phyloP scores from a whole-genome alignment of 2,329 filamentous ascomycete genomes.

The Zymoseptoria passerinii region DNA sequence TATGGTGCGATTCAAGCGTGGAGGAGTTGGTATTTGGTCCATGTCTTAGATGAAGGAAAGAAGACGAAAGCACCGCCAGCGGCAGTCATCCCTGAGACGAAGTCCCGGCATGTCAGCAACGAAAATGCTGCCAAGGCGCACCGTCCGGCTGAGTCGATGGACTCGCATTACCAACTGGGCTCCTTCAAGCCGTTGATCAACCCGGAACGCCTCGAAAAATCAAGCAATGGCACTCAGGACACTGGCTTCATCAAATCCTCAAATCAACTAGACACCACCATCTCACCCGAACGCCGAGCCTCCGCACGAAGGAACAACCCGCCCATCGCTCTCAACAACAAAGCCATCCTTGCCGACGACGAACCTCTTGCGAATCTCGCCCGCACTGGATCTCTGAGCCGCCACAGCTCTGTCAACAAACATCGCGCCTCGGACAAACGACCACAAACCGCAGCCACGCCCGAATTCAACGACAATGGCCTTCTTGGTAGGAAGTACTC shows the following conservation, averaged over 20 bases:
- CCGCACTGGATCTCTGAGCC: conserved; percentile 7
- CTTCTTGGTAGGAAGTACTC: conserved; percentile 45
- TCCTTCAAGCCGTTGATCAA: conserved; percentile 62
- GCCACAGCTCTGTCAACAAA: conserved; percentile 13
- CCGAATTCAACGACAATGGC: conserved; percentile 39
- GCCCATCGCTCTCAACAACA: conserved; percentile 15
- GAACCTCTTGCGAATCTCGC: conserved; percentile 29
- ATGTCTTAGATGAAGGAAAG: conserved; percentile 54
- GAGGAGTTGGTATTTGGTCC: conserved; percentile 86
- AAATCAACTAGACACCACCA: conserved; percentile 18
- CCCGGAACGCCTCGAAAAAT: conserved; percentile 48
- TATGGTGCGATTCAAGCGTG: conserved; percentile 65
- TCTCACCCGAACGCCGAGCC: conserved; percentile 15
- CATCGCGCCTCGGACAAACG: neutral
- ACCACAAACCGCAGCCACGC: conserved; percentile 13
- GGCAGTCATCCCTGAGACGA: conserved; percentile 28
- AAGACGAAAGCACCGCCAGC: conserved; percentile 25
- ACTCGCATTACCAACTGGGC: conserved; percentile 54
- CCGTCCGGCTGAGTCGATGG: conserved; percentile 28
- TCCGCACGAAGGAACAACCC: conserved; percentile 27
- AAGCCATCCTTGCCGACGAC: conserved; percentile 26
- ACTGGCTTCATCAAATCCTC: conserved; percentile 15
- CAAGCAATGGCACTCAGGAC: conserved; percentile 3
- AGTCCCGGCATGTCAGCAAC: conserved; percentile 12
- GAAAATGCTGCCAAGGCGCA: conserved; percentile 18